Conservation (phyloP, 352 stramenopile species). For the Phytophthora pistaciae region DNA sequence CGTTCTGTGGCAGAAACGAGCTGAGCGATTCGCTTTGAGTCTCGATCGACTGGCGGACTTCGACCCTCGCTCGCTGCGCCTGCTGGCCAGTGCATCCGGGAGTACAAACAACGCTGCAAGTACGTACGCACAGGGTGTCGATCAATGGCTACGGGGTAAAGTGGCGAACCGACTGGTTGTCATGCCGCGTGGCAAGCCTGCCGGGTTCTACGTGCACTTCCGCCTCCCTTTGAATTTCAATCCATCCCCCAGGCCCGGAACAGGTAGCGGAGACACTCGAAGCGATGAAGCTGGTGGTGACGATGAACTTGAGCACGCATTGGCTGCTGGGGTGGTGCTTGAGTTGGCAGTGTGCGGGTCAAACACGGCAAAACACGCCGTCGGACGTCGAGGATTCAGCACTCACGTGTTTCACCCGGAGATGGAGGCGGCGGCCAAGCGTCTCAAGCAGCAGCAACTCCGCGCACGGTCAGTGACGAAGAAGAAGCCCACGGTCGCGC, state of each 20-base stretch:
- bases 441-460: conserved; percentile 48
- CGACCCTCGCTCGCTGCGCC: conserved; percentile 21
- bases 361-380: conserved; percentile 29
- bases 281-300: conserved; percentile 25
- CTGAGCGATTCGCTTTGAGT: conserved; percentile 24
- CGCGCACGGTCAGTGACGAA: conserved; percentile 43
- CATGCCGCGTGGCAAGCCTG: conserved; percentile 56
- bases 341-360: conserved; percentile 62
- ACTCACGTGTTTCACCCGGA: conserved; percentile 62
- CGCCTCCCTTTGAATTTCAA: conserved; percentile 39
- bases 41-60: conserved; percentile 30
- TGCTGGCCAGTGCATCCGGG: conserved; percentile 14
- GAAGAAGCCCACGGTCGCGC: conserved; percentile 41
- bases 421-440: conserved; percentile 47
- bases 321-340: conserved; percentile 36
- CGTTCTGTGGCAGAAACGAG: conserved; percentile 33
- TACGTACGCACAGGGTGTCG: conserved; percentile 24
- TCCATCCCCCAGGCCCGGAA: neutral
- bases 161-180: conserved; percentile 54
- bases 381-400: conserved; percentile 50
- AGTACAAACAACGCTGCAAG: conserved; percentile 21
- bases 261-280: conserved; percentile 11
- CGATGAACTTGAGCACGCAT: neutral
- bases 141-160: conserved; percentile 48
- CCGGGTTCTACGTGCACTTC: conserved; percentile 71